Evolutionary conservation across 2,329 filamentous ascomycete genomes (phyloP).

Genomic region (Penicillium italicum): DNA sequence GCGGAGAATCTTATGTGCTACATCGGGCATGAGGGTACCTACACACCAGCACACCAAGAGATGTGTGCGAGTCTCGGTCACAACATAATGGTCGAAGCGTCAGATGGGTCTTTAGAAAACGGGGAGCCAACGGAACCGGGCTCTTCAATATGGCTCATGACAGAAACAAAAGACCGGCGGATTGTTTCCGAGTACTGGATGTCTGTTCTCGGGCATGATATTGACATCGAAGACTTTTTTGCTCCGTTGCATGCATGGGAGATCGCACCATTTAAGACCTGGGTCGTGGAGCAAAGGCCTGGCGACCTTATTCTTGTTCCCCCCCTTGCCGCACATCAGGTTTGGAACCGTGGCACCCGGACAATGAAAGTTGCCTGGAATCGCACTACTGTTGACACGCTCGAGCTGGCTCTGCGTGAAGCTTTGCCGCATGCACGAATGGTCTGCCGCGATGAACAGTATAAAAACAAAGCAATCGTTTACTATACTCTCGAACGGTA

Average conservation of each 20-base stretch:
- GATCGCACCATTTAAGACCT: slow-evolving; percentile 87
- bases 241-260: slow-evolving; percentile 95
- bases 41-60: slow-evolving; percentile 89
- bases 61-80: slow-evolving; percentile 97
- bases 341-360: slow-evolving; percentile 94
- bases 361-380: slow-evolving; percentile 99
- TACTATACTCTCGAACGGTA: slow-evolving; percentile 86
- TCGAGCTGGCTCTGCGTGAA: slow-evolving; percentile 80
- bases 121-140: slow-evolving; percentile 72
- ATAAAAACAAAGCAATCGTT: slow-evolving; percentile 96
- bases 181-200: slow-evolving; percentile 91
- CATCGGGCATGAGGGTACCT: slow-evolving; percentile 94
- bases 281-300: slow-evolving; percentile 82
- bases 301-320: slow-evolving; percentile 94
- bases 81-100: slow-evolving; percentile 97
- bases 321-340: slow-evolving; percentile 89
- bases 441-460: slow-evolving; percentile 95
- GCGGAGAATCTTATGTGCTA: slow-evolving; percentile 99
- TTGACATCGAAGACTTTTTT: slow-evolving; percentile 95
- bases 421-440: slow-evolving; percentile 83
- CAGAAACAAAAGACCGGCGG: slow-evolving; percentile 85
- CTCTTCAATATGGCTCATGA: slow-evolving; percentile 98
- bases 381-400: slow-evolving; percentile 83
- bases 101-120: slow-evolving; percentile 58
- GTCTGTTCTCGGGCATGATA: slow-evolving; percentile 88